Evolutionary conservation across 306 rosid species (phyloP), one percentile per base, ranked within the genome.

Genomic region (Luffa aegyptiaca): DNA sequence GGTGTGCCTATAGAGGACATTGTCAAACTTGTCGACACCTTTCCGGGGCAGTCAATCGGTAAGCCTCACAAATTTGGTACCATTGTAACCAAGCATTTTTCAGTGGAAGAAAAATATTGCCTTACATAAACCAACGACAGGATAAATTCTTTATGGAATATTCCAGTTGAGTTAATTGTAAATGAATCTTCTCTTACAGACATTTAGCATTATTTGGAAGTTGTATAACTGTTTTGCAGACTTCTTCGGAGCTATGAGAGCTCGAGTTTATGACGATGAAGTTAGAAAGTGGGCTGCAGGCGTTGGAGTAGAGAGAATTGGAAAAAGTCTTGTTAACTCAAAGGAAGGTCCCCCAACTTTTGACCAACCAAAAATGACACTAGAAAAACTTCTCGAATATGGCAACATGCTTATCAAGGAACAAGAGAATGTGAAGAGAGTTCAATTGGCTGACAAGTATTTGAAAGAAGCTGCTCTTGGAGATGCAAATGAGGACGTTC

Each of bases 11-110:
- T 36, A 1, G 85, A 86, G 62, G 91, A 77, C 36, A 80, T 88
- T 31, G 87, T 86, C 20, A 88, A 83, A 82, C 72, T 88, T 52
- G 91, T 88, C 8, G 89, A 83, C 77, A 81, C 88, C 26, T 86
- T 88, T 85, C 91, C 91, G 0, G 91, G 91, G 20, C 91, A 88
- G 79, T 88, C 91, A 17, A 88, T 88, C 21, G 89, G 89, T 88
- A 84, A 86, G 80, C 75, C 17, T 75, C 36, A 20, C 53, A 39
- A 31, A 48, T 21, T 12, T 48, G 42, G 77, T 48, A 4, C n/a
- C 26, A 18, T 59, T 72, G 59, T 36, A 64, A 63, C n/a, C 45
- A 36, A 64, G 21, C 46, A 64, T 64, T 36, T 64, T 46, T 64
- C 36, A 64, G 6, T 35, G 71, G 71, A 36, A 36, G 64, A 20